Conservation (phyloP, 441 rosid genomes). For the Cnidoscolus chayamansa region DNA sequence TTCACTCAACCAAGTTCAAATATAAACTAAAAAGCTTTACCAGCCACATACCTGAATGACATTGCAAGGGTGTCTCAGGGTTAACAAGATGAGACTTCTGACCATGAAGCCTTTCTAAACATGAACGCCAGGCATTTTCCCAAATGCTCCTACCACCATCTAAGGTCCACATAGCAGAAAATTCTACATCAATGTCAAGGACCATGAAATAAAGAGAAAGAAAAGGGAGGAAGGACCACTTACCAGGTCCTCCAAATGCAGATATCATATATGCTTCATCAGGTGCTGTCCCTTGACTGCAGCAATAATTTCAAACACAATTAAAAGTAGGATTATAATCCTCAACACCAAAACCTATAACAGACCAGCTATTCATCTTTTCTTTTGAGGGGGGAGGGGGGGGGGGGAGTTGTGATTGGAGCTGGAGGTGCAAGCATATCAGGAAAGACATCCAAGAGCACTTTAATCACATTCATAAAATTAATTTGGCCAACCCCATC, state of each 20-base stretch:
- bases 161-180: constrained; percentile 30
- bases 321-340: constrained; percentile 15
- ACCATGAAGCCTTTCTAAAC: constrained; percentile 58
- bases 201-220: constrained; percentile 10
- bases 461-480: not conserved
- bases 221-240: constrained; percentile 25
- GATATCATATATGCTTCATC: constrained; percentile 97
- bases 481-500: not conserved
- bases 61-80: constrained; percentile 68
- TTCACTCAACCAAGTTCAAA: constrained; percentile 18
- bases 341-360: constrained; percentile 6
- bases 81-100: constrained; percentile 46
- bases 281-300: constrained; percentile 88
- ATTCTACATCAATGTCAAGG: constrained; percentile 4
- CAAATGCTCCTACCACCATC: constrained; percentile 84
- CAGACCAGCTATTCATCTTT: not conserved
- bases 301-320: constrained; percentile 29
- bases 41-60: constrained; percentile 56
- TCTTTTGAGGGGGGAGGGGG: not conserved
- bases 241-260: constrained; percentile 95
- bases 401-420: not conserved
- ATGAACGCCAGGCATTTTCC: constrained; percentile 82
- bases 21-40: constrained; percentile 14
- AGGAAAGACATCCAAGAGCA: constrained; percentile 3
- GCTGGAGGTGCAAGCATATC: not conserved